These are phyloP conservation scores for Mortierella sp. DNA, from an alignment of 371 early-diverging fungal species.

Conservation along the genomic window DNA sequence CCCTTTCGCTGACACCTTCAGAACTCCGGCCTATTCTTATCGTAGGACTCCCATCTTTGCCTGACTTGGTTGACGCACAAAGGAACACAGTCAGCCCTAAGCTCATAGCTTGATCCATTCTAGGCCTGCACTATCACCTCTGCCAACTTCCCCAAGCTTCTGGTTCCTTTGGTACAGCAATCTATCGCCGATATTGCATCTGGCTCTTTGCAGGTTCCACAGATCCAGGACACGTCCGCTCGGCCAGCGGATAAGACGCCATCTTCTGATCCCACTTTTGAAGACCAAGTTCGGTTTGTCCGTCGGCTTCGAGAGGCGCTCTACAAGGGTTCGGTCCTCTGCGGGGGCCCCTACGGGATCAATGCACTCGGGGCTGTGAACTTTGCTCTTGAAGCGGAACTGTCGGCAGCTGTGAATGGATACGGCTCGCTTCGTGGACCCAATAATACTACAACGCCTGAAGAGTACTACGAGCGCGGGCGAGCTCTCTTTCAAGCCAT, in stretches of 20 bases:
- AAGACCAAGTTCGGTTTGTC: slow-evolving; percentile 30
- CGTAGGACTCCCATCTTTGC: slow-evolving; percentile 10
- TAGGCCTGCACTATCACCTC: slow-evolving; percentile 38
- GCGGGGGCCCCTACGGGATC: slow-evolving; percentile 49
- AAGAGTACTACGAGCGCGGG: slow-evolving; percentile 40
- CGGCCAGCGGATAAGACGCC: not conserved
- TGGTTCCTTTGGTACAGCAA: slow-evolving; percentile 41
- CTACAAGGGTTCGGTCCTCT: slow-evolving; percentile 34
- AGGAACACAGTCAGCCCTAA: not conserved
- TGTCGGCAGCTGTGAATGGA: slow-evolving; percentile 25
- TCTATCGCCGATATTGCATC: slow-evolving; percentile 21
- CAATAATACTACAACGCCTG: slow-evolving; percentile 6
- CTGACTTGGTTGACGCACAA: not conserved
- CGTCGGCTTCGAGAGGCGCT: slow-evolving; percentile 39
- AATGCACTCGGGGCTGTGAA: slow-evolving; percentile 47
- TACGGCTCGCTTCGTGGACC: slow-evolving; percentile 31
- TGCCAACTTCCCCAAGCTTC: slow-evolving; percentile 43
- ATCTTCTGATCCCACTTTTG: not conserved
- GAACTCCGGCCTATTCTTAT: slow-evolving; percentile 42
- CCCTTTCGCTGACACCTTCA: slow-evolving; percentile 30
- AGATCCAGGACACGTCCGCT: not conserved
- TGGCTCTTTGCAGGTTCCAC: slow-evolving; percentile 14
- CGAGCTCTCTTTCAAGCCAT: slow-evolving; percentile 35
- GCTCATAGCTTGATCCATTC: not conserved
- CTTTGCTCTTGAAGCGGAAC: slow-evolving; percentile 28